A percentile compares a stretch with the other conserved stretches of the same genome.
phyloP scores from a whole-genome alignment of 1,284 basidiomycete species.

The Puccinia polysora region DNA sequence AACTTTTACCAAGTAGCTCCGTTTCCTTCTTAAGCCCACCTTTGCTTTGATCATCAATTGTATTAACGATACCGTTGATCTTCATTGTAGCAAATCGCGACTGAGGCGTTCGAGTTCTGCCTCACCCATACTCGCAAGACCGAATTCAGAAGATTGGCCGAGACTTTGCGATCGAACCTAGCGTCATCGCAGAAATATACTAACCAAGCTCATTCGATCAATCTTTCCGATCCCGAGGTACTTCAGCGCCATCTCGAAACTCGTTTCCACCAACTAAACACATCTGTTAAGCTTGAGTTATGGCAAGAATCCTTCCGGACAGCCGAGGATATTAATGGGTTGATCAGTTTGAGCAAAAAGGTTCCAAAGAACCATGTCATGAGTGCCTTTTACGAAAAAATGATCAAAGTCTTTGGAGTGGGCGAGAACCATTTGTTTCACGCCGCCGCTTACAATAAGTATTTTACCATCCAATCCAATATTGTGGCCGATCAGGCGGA shows the following conservation, averaged over 20 bases:
- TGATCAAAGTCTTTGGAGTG: conserved; percentile 90
- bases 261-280: conserved; percentile 93
- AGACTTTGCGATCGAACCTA: conserved; percentile 91
- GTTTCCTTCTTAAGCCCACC: not conserved
- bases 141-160: conserved; percentile 94
- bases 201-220: conserved; percentile 94
- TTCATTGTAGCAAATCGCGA: conserved; percentile 76
- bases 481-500: conserved; percentile 67
- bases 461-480: conserved; percentile 62
- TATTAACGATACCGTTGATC: conserved; percentile 37
- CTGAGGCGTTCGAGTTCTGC: conserved; percentile 96
- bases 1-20: conserved; percentile 79
- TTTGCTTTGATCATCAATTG: conserved; percentile 29
- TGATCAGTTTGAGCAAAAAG: conserved; percentile 75
- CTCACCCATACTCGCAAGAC: conserved; percentile 89
- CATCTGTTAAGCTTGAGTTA: conserved; percentile 95
- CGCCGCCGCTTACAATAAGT: conserved; percentile 90
- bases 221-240: conserved; percentile 91
- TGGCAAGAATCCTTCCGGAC: conserved; percentile 99
- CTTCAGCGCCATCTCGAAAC: conserved; percentile 96
- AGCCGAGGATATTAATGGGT: conserved; percentile 95
- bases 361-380: conserved; percentile 89
- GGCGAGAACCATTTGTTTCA: conserved; percentile 86
- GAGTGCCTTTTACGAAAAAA: conserved; percentile 98
- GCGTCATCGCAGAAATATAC: conserved; percentile 92